Evolutionary conservation across 2,329 filamentous ascomycete genomes (phyloP).

Genomic region (Penicillium paneum): DNA sequence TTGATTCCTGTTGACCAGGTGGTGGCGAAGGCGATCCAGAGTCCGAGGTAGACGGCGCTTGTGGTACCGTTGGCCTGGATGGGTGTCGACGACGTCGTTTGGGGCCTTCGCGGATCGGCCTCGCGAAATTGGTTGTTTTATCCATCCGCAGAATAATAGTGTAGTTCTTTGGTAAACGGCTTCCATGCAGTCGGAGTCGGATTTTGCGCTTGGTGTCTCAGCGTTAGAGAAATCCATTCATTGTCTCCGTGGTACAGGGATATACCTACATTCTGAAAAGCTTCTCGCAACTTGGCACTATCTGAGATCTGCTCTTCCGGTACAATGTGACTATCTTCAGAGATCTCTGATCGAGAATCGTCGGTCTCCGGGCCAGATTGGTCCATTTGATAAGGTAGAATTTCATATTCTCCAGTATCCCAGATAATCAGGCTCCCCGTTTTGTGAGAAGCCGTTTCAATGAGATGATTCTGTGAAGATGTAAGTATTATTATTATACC

Average conservation of each 20-base stretch:
- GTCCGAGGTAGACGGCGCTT: slow-evolving; percentile 15
- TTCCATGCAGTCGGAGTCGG: slow-evolving; percentile 54
- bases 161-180: slow-evolving; percentile 53
- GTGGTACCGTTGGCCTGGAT: not conserved
- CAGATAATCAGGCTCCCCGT: slow-evolving; percentile 61
- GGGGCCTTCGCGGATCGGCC: slow-evolving; percentile 15
- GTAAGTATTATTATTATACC: not conserved
- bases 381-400: slow-evolving; percentile 47
- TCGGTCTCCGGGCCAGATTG: slow-evolving; percentile 38
- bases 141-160: slow-evolving; percentile 54
- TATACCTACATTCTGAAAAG: slow-evolving; percentile 47
- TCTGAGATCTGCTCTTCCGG: slow-evolving; percentile 25
- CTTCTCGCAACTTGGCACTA: slow-evolving; percentile 48
- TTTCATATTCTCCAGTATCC: slow-evolving; percentile 59
- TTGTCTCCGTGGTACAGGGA: not conserved
- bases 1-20: not conserved
- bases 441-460: slow-evolving; percentile 54
- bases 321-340: slow-evolving; percentile 2
- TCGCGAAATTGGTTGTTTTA: slow-evolving; percentile 20
- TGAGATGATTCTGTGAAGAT: slow-evolving; percentile 54
- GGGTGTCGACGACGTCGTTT: slow-evolving; percentile 22
- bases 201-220: slow-evolving; percentile 50
- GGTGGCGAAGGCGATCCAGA: slow-evolving; percentile 20
- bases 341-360: slow-evolving; percentile 25
- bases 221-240: not conserved